Evolutionary conservation across 2,329 filamentous ascomycete genomes (phyloP), one percentile per base, ranked within the genome.

Genomic region (Colletotrichum sp.): DNA sequence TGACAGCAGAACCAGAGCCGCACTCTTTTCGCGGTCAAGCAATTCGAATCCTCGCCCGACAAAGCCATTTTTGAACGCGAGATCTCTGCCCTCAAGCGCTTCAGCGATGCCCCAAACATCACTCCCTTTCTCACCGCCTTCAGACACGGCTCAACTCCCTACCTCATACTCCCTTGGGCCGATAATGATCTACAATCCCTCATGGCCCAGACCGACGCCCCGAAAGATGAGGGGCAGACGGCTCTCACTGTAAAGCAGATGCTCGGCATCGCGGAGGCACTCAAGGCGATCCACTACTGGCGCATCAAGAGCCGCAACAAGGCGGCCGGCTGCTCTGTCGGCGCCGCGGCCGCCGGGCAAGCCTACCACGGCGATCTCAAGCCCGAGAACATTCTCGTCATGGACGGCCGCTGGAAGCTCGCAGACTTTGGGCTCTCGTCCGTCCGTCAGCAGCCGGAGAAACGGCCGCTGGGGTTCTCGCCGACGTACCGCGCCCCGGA

Each of bases 401-500:
- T 24, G 10, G 13, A 73, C 5, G 64, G 21, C 4, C 9, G 55
- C 6, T 68, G 64, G 34, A 68, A 36, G 16, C 8, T 72, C 15
- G 36, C 64, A 3, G 64, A 72, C 12, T 63, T 72, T 13, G 71
- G 71, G 15, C 16, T 72, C 21, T 60, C 64, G 4, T 64, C 34
- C 9, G 59, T 72, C 34, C 49, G 55, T 24, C 26, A 24, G n/a
- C 55, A 13, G 21, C 8, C 16, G 15, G n/a, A 62, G 36, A n/a
- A 60, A 7, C 15, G 18, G 13, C 64, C 55, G 5, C 26, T 28
- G 21, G 64, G 65, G 1, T 73, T 5, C 26, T 73, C 71, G 15
- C 71, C 71, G 12, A 63, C 64, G 34, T 73, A 73, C 2, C 71
- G 71, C n/a, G 71, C 71, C 1, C 71, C 71, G 2, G 71, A 73